Evolutionary conservation across 441 rosid species (phyloP), one percentile per base, ranked within the genome.

Genomic region (Gossypium schwendimanii): DNA sequence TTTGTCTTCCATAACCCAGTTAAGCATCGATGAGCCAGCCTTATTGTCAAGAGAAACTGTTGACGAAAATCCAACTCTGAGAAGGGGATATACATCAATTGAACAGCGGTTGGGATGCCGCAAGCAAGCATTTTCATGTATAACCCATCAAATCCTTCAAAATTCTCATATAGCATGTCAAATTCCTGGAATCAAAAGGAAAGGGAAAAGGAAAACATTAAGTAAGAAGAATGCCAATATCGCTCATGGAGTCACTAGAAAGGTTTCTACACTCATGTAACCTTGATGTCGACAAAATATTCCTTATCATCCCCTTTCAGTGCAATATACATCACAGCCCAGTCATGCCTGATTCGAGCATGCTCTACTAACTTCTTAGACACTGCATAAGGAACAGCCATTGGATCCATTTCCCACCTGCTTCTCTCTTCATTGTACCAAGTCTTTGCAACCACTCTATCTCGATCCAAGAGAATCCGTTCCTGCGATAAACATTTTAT

Each of bases 341-440:
- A 92, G 79, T 94, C 98, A 84, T 92, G 98, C 87, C 98, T 89
- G 79, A 94, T 89, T 75, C 97, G 85, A 63, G 91, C 95, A 83
- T 78, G 83, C 55, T 88, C 89, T 75, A 92, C 85, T 55, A 94
- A 84, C 80, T 88, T 94, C 81, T 83, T 89, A 70, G 97, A 90
- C 71, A 92, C 90, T 4, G 97, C 97, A 83, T 88, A 90, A 63
- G 98, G 94, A 82, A 90, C 87, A 69, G 95, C 97, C 74, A 87
- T 73, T 20, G 92, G 87, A 78, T 92, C 91, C 86, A 94, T 92
- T 85, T 94, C 98, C 97, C 98, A 88, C 88, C 89, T 81, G 70
- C 77, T 76, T 71, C 83, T 89, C 74, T 86, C 89, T 81, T 94
- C 91, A 82, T 85, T 89, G 82, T 79, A 89, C 97, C 98, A 94